Evolutionary conservation across 495 filamentous ascomycete species (phyloP).

Genomic region (Pyrenopolyporus hunteri): DNA sequence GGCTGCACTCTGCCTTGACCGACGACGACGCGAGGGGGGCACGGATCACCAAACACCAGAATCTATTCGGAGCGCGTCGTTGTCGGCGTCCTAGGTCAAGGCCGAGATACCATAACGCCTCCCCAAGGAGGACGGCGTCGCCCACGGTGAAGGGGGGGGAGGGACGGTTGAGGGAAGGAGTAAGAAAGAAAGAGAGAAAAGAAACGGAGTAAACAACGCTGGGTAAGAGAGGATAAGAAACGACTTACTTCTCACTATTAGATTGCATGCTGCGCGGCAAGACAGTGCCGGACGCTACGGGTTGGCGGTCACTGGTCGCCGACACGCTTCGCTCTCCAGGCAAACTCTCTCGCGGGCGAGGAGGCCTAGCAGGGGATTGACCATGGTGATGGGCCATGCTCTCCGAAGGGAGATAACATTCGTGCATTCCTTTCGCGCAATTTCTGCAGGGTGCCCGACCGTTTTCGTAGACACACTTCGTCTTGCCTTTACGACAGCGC

Average conservation of each 20-base stretch:
- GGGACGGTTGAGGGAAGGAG: slow-evolving; percentile 1
- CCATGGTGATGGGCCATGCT: slow-evolving; percentile 55
- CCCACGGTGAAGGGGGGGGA: background rate
- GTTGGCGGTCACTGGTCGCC: slow-evolving; percentile 52
- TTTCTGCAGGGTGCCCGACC: slow-evolving; percentile 58
- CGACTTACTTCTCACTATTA: slow-evolving; percentile 55
- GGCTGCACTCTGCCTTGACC: slow-evolving; percentile 38
- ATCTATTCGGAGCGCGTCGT: slow-evolving; percentile 25
- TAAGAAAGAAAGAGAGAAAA: background rate
- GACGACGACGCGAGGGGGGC: slow-evolving; percentile 25
- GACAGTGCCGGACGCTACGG: slow-evolving; percentile 46
- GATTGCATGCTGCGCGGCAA: slow-evolving; percentile 52
- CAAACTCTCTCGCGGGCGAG: slow-evolving; percentile 51
- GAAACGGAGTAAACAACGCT: slow-evolving; percentile 7
- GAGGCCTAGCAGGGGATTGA: slow-evolving; percentile 45
- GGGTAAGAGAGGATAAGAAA: slow-evolving; percentile 10
- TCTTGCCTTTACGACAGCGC: slow-evolving; percentile 61
- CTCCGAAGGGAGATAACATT: slow-evolving; percentile 60
- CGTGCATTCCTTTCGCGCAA: slow-evolving; percentile 61
- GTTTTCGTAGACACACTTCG: slow-evolving; percentile 60
- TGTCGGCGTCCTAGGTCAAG: slow-evolving; percentile 31
- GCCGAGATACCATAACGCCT: slow-evolving; percentile 28
- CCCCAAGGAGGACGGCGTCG: background rate
- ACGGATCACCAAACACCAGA: slow-evolving; percentile 33
- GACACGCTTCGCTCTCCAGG: slow-evolving; percentile 53